Evolutionary conservation across 371 early-diverging fungal species (phyloP), one percentile per base, ranked within the genome.

Genomic region (Choanephora cucurbitarum): DNA sequence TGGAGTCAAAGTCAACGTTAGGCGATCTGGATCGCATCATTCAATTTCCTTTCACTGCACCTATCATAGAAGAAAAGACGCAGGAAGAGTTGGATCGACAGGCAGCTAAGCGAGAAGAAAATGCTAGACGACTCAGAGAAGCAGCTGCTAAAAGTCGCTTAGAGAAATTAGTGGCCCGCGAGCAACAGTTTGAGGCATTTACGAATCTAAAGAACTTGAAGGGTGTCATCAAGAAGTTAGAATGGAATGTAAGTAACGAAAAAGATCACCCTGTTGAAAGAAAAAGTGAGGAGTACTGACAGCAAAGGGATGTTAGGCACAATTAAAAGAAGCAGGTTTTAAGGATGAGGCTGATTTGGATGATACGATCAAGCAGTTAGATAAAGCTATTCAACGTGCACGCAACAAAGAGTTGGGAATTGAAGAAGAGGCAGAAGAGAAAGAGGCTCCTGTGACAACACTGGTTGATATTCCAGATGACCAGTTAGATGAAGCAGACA

Each of bases 381-480:
- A 92, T 44, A 72, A 67, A 18, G 71, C 81, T 0, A 85, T 93
- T 37, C 82, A 79, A 43, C 80, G 87, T 40, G 91, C 91, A 0
- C 79, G 86, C 17, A 91, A 91, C 65, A 89, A 88, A 57, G 87
- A 89, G 56, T 69, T 90, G 1, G 95, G 94, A 1, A 86, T 89
- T 47, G 92, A 90, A 41, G 88, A 91, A 46, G 88, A 91, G 44
- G 34, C 32, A 6, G 93, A 93, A 60, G 91, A 84, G 55, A 85
- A 86, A 67, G 90, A 88, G 52, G 70, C 82, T 4, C 94, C 94
- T 5, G 64, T 80, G 2, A 92, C 90, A 44, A 84, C 82, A 0
- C 67, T 95, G 17, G 64, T 91, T 5, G 90, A 91, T 53, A 70
- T 92, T 3, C 94, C 94, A 15, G 93, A 95, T 59, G 89, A 84